phyloP scores from a whole-genome alignment of 2,329 filamentous ascomycete species.

The Pestalotiopsis fici region DNA sequence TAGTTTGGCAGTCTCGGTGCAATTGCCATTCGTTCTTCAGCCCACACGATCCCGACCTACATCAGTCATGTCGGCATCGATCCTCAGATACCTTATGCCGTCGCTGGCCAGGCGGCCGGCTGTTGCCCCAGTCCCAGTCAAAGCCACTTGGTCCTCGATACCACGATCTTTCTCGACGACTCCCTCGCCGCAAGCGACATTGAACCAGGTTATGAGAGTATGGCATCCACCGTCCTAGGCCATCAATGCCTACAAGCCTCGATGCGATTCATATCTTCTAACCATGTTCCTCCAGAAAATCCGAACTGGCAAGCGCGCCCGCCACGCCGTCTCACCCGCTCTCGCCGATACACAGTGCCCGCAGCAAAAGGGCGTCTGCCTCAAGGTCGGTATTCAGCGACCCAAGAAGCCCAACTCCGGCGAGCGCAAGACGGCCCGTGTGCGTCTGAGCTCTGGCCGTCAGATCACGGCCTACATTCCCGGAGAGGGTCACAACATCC shows the following conservation, averaged over 20 bases:
- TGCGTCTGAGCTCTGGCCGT: constrained; percentile 83
- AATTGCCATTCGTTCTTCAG: not conserved
- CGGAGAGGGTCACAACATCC: constrained; percentile 97
- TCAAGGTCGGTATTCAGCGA: constrained; percentile 90
- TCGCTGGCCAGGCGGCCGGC: constrained; percentile 30
- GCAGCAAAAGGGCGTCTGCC: constrained; percentile 90
- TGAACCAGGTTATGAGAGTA: constrained; percentile 71
- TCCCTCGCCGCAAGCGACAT: constrained; percentile 58
- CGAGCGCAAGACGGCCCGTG: constrained; percentile 91
- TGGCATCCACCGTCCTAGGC: constrained; percentile 14
- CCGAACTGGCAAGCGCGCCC: constrained; percentile 75
- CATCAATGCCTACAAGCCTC: not conserved
- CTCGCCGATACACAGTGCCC: constrained; percentile 70
- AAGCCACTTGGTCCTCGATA: constrained; percentile 10
- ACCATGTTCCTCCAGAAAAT: constrained; percentile 56
- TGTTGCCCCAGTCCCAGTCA: constrained; percentile 24
- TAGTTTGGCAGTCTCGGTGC: not conserved
- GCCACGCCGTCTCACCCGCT: constrained; percentile 86
- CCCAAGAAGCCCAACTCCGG: constrained; percentile 99
- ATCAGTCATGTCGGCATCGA: constrained; percentile 26
- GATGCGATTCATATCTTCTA: not conserved
- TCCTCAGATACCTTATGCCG: constrained; percentile 30
- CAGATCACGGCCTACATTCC: constrained; percentile 93
- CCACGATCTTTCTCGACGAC: constrained; percentile 57
- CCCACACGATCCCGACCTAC: not conserved